A percentile compares a stretch with the other conserved stretches of the same genome.
Conservation (phyloP, 2,329 filamentous ascomycete genomes). For the Talaromyces verruculosus region DNA sequence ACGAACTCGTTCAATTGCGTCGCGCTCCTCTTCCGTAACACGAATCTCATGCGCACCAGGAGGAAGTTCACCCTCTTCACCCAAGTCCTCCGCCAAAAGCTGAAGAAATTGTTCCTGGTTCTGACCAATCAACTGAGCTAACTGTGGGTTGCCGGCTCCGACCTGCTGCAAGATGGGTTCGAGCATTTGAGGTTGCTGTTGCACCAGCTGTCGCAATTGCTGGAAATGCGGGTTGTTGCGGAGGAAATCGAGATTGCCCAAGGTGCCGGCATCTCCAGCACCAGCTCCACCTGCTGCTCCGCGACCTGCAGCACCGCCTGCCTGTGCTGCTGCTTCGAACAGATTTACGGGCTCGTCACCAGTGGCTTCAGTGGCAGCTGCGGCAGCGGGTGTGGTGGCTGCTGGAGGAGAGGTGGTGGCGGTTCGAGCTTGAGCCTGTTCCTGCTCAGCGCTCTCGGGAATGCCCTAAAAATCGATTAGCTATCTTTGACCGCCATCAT, state of each 20-base stretch:
- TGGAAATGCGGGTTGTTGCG: slow-evolving; percentile 97
- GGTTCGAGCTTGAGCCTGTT: slow-evolving; percentile 57
- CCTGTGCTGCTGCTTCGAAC: slow-evolving; percentile 88
- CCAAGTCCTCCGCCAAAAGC: slow-evolving; percentile 81
- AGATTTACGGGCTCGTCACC: slow-evolving; percentile 73
- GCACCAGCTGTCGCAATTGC: slow-evolving; percentile 92
- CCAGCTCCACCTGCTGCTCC: slow-evolving; percentile 32
- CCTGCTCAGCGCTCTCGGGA: slow-evolving; percentile 75
- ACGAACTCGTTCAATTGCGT: slow-evolving; percentile 90
- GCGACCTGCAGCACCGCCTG: slow-evolving; percentile 52
- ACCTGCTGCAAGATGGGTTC: slow-evolving; percentile 97
- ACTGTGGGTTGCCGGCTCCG: slow-evolving; percentile 87
- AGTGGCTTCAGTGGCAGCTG: slow-evolving; percentile 42
- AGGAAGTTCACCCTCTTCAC: slow-evolving; percentile 73
- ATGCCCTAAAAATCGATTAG: slow-evolving; percentile 66
- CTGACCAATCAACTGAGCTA: slow-evolving; percentile 86
- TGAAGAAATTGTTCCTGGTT: slow-evolving; percentile 93
- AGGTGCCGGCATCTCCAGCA: slow-evolving; percentile 55
- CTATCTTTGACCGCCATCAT: neutral
- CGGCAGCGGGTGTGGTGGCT: slow-evolving; percentile 31
- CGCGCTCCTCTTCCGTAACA: slow-evolving; percentile 93
- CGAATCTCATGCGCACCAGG: slow-evolving; percentile 85
- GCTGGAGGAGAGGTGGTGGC: slow-evolving; percentile 41
- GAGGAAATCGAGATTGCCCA: slow-evolving; percentile 87
- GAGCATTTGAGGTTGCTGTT: slow-evolving; percentile 97